Evolutionary conservation across 495 filamentous ascomycete species (phyloP).

Genomic region (Penicillium soppii): DNA sequence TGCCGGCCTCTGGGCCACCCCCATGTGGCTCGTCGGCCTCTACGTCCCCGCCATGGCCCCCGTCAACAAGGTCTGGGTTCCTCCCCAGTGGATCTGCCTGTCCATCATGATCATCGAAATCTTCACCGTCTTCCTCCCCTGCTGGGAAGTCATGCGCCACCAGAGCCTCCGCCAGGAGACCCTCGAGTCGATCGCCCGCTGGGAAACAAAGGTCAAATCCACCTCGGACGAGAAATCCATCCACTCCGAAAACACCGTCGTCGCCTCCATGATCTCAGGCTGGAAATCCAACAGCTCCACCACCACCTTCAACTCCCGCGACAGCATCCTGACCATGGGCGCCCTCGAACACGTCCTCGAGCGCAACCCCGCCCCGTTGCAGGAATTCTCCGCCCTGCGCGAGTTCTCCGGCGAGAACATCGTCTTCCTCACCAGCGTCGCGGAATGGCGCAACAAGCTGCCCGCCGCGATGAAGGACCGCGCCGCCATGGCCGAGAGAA

Average conservation of each 20-base stretch:
- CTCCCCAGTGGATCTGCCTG: constrained; percentile 58
- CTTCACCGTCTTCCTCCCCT: constrained; percentile 54
- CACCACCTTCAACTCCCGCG: constrained; percentile 23
- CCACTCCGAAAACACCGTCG: constrained; percentile 28
- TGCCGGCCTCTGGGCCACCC: constrained; percentile 60
- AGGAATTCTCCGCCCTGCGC: constrained; percentile 57
- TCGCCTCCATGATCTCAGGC: constrained; percentile 34
- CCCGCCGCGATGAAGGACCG: constrained; percentile 19
- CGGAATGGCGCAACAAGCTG: constrained; percentile 50
- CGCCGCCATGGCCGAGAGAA: constrained; percentile 13
- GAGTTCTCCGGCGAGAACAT: constrained; percentile 72
- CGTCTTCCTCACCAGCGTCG: constrained; percentile 58
- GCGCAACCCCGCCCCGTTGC: constrained; percentile 54
- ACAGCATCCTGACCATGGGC: constrained; percentile 54
- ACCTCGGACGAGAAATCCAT: constrained; percentile 28
- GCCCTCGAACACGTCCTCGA: constrained; percentile 59
- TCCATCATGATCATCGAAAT: constrained; percentile 54
- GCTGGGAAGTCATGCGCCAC: constrained; percentile 53
- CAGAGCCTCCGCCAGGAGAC: constrained; percentile 44
- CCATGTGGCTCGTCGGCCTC: constrained; percentile 62
- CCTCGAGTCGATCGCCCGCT: constrained; percentile 35
- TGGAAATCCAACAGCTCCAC: constrained; percentile 35
- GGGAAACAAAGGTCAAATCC: constrained; percentile 31
- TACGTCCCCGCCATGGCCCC: constrained; percentile 57
- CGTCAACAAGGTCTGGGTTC: constrained; percentile 54